Evolutionary conservation across 1,139 yeast genomes (phyloP).

Genomic region (Geotrichum carabidarum): DNA sequence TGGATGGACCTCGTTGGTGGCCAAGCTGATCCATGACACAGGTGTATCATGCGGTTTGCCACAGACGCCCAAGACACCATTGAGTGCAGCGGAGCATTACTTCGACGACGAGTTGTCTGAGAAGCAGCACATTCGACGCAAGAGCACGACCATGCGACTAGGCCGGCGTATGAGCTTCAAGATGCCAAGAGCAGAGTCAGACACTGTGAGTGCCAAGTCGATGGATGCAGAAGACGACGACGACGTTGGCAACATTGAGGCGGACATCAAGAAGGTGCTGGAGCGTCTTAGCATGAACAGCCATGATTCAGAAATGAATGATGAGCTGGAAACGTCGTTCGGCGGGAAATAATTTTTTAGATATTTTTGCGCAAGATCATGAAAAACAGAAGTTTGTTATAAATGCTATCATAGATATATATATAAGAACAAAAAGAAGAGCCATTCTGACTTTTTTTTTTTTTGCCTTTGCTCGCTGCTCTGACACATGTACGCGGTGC

Average conservation of each 20-base stretch:
- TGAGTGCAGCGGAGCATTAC: constrained; percentile 39
- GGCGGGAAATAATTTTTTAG: background rate
- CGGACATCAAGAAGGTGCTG: constrained; percentile 11
- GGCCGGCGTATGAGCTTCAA: constrained; percentile 23
- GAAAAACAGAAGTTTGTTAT: too few species aligned
- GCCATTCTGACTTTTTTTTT: too few species aligned
- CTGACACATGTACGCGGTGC: too few species aligned
- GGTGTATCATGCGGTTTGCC: constrained; percentile 51
- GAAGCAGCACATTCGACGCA: constrained; percentile 26
- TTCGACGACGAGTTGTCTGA: constrained; percentile 36
- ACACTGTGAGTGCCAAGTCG: constrained; percentile 5
- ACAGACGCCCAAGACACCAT: constrained; percentile 36
- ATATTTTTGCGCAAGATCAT: too few species aligned
- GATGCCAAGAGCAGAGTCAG: background rate
- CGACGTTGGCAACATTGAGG: constrained; percentile 9
- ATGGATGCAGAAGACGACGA: constrained; percentile 4
- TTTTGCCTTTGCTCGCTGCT: too few species aligned
- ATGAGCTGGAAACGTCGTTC: constrained; percentile 8
- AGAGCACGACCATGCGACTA: constrained; percentile 22
- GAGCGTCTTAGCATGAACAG: constrained; percentile 10
- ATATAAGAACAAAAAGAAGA: too few species aligned
- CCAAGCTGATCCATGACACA: constrained; percentile 88
- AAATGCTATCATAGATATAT: too few species aligned
- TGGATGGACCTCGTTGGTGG: constrained; percentile 96
- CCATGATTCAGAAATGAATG: constrained; percentile 1